Evolutionary conservation across 345 rosid genomes (phyloP).

Genomic region (Atalantia buxifolia): DNA sequence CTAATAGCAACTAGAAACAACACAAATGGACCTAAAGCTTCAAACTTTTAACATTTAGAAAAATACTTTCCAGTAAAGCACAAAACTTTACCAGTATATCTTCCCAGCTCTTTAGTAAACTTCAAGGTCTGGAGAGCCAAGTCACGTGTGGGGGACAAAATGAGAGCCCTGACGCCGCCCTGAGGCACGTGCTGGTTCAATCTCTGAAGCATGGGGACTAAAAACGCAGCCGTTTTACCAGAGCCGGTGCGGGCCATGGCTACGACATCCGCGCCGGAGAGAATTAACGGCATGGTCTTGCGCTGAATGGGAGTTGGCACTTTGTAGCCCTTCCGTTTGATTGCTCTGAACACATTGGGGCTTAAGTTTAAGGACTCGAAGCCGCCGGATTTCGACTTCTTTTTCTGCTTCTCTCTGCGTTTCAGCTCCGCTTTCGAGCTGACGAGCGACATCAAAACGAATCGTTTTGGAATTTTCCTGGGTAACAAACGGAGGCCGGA

Average conservation of each 20-base stretch:
- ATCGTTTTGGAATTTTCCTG: neutral
- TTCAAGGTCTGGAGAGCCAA: constrained; percentile 95
- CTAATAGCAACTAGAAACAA: neutral
- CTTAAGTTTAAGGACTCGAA: constrained; percentile 84
- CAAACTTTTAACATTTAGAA: neutral
- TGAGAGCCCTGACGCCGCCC: constrained; percentile 80
- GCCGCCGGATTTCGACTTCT: constrained; percentile 94
- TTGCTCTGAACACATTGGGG: constrained; percentile 63
- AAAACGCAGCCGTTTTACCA: constrained; percentile 93
- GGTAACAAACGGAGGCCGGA: neutral
- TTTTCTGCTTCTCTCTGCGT: constrained; percentile 56
- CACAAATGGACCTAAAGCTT: neutral
- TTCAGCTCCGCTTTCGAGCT: constrained; percentile 84
- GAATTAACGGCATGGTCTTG: constrained; percentile 95
- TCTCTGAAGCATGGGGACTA: constrained; percentile 89
- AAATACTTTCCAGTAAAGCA: neutral
- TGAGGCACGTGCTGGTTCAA: constrained; percentile 77
- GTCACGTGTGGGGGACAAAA: constrained; percentile 91
- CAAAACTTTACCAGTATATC: constrained; percentile 55
- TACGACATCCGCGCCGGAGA: constrained; percentile 87
- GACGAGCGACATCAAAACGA: constrained; percentile 22
- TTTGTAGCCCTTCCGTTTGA: constrained; percentile 84
- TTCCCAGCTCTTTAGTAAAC: constrained; percentile 87
- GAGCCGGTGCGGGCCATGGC: constrained; percentile 99
- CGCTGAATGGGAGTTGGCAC: constrained; percentile 97